Percentiles rank a stretch among this genome's conserved stretches.
These are phyloP conservation scores for Amanita fuliginea DNA, from an alignment of 768 basidiomycete species.

Conservation along the genomic window DNA sequence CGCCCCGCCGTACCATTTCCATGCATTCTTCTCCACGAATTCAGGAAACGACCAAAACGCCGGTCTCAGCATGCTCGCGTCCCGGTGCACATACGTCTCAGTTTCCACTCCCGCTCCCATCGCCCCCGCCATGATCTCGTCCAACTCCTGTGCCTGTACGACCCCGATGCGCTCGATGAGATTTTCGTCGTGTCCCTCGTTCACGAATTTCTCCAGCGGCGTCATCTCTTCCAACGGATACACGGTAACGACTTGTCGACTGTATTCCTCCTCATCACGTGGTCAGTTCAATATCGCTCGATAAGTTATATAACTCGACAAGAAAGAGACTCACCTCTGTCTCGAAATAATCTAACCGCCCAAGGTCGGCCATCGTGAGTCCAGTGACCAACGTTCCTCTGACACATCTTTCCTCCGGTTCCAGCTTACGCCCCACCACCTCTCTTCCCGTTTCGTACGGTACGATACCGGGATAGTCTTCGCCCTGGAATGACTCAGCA, in stretches of 20 bases:
- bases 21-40: slow-evolving; percentile 66
- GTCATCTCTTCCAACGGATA: slow-evolving; percentile 39
- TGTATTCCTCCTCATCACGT: slow-evolving; percentile 73
- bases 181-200: slow-evolving; percentile 11
- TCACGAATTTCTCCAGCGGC: slow-evolving; percentile 13
- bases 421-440: slow-evolving; percentile 39
- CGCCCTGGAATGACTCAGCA: slow-evolving; percentile 24
- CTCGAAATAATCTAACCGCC: slow-evolving; percentile 73
- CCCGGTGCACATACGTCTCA: slow-evolving; percentile 66
- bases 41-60: slow-evolving; percentile 75
- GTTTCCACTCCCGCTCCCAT: slow-evolving; percentile 26
- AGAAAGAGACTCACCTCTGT: slow-evolving; percentile 61
- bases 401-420: slow-evolving; percentile 54
- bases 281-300: background rate
- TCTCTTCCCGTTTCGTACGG: slow-evolving; percentile 37
- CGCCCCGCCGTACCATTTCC: slow-evolving; percentile 59
- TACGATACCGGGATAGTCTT: slow-evolving; percentile 80
- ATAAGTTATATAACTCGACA: too few relatives aligned
- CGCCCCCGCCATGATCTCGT: slow-evolving; percentile 15
- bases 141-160: slow-evolving; percentile 26
- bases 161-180: slow-evolving; percentile 30
- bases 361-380: slow-evolving; percentile 51
- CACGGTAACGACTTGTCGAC: slow-evolving; percentile 38
- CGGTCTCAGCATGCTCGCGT: slow-evolving; percentile 33
- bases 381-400: slow-evolving; percentile 74